Evolutionary conservation across 352 stramenopile species (phyloP), one percentile per base, ranked within the genome.

Genomic region (Globisporangium nunn): DNA sequence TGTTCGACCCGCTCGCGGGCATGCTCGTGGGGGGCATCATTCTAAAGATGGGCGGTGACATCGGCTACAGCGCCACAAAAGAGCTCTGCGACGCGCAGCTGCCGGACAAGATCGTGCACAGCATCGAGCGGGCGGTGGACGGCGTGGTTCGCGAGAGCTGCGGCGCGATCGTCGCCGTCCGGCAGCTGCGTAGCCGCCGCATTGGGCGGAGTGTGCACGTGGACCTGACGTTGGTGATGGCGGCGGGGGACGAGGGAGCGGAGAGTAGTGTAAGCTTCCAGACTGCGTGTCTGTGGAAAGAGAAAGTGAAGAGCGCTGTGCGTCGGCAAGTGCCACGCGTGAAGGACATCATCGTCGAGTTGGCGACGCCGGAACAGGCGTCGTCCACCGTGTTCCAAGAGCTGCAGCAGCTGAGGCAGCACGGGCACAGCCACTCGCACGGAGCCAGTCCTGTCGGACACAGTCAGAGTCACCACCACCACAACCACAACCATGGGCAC

Each of bases 1-100:
- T 87, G 49, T 90, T 81, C 56, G 79, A 90, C 40, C 79, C 79
- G 5, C 63, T 90, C 8, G 79, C 73, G 15, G 79, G 79, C 18
- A 87, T 90, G 63, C 64, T 81, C 4, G 77, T 90, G 23, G 77
- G 79, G n/a, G 77, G 75, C 3, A 87, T 90, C 40, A 86, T 90
- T 37, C 58, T 87, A 29, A 90, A 90, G 56, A 90, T 87, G 76
- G 79, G 79, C 12, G 75, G 67, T 15, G 79, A 90, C 52, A 86
- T 90, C 43, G 79, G 79, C 29, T 84, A 67, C 71, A 63, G 80
- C 17, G 68, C 77, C 6, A 71, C 71, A 17, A 72, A 77, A 56
- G 79, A 90, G 49, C 61, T 90, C 15, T 90, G 79, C 37, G 79
- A 90, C 61, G 70, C 64, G 11, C 78, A 84, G 52, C 57, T 90